Base-by-base conservation (phyloP, 2,329 filamentous ascomycete species). In the Pseudocercospora fijiensis region DNA sequence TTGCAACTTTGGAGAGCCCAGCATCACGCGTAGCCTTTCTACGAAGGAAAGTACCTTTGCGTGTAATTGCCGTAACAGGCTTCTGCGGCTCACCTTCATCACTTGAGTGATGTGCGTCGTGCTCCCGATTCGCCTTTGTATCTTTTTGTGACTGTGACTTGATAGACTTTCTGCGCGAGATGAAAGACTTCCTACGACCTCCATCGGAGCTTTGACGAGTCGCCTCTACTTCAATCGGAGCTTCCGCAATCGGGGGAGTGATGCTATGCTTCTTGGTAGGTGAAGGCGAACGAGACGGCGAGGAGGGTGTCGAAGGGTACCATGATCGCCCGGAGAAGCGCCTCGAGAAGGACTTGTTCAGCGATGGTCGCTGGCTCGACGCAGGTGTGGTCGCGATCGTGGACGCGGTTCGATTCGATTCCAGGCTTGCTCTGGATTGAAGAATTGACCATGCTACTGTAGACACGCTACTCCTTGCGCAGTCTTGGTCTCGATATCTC, bases 201-300 rank as follows among this genome's bases (percentile, higher is more conserved):
- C 53, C 51, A 8, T 52, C 55, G n/a, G 53, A 41, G 16, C 30
- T 58, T 24, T 61, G 53, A 9, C 41, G 37, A 7, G 33, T 53
- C 7, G 24, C 45, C 24, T 60, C 59, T 30, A 22, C 47, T 27
- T 51, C 49, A n/a, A 30, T 58, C 26, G 49, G 45, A 10, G 49
- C 47, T 43, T 62, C 63, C 18, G 56, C 60, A 24, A 62, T 60
- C 37, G 59, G 56, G n/a, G 60, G 63, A 22, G 58, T 61, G 28
- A 55, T 58, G 57, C 57, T 60, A 20, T 71, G 65, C 43, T 63
- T 60, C 52, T 74, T 73, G 11, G 64, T 58, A n/a, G 74, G 74
- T 10, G 74, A 76, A 16, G 73, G 73, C 27, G 74, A 75, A 37
- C 74, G 72, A 11, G 63, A 62, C 16, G 73, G 66, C 16, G 72